Percentiles rank a stretch among this genome's conserved stretches.
These are phyloP conservation scores for Apiospora koreana DNA, from an alignment of 2,329 filamentous ascomycete genomes.

Conservation along the genomic window DNA sequence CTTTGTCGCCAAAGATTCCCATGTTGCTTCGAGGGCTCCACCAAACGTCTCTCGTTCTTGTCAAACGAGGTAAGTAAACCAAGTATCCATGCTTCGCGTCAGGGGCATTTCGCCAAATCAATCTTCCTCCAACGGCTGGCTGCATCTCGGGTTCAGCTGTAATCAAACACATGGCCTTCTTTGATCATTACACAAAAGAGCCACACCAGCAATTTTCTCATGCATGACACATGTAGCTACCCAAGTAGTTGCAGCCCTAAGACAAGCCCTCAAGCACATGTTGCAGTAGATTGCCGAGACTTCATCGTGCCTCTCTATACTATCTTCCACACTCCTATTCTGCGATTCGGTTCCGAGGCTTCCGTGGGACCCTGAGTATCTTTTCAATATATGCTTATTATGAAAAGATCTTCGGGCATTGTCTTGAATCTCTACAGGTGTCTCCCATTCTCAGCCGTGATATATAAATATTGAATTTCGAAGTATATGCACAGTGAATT, in stretches of 20 bases:
- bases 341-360: background rate
- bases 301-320: no score
- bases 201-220: background rate
- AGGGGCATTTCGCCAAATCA: background rate
- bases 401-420: no score
- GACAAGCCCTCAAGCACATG: background rate
- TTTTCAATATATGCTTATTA: background rate
- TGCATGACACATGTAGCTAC: background rate
- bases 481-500: no score
- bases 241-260: background rate
- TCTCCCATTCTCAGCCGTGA: no score
- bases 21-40: background rate
- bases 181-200: background rate
- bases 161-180: conserved; percentile 2
- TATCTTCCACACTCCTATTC: background rate
- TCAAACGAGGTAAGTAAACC: background rate
- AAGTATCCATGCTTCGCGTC: background rate
- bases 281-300: background rate
- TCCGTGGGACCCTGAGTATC: background rate
- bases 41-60: no score
- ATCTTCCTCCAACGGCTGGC: background rate
- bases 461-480: no score
- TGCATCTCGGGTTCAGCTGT: background rate
- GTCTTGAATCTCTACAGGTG: no score
- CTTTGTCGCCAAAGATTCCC: background rate